A percentile compares a stretch with the other conserved stretches of the same genome.
These are phyloP conservation scores for Kwoniella dejecticola DNA, from an alignment of 768 basidiomycete species.

Conservation along the genomic window DNA sequence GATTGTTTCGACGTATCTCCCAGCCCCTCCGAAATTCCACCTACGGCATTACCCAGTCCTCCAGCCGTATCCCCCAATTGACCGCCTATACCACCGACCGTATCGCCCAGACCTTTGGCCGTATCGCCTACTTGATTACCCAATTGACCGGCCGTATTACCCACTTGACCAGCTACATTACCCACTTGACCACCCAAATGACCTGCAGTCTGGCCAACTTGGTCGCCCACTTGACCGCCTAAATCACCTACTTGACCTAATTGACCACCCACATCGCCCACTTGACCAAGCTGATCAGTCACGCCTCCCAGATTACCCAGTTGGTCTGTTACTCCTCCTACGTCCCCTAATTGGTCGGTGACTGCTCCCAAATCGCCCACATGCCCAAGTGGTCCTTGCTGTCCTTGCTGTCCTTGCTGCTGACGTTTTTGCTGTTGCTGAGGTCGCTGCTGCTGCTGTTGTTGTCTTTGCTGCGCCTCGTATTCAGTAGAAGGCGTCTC, in stretches of 20 bases:
- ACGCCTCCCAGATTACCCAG: constrained; percentile 4
- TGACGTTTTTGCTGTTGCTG: neutral
- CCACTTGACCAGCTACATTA: constrained; percentile 7
- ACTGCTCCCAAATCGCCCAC: neutral
- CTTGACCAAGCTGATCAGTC: neutral
- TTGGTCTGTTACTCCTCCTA: neutral
- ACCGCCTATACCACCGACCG: neutral
- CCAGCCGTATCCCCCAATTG: constrained; percentile 5
- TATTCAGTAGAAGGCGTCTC: neutral
- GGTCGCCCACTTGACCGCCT: constrained; percentile 7
- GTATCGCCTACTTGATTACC: neutral
- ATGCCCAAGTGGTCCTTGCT: constrained; percentile 3
- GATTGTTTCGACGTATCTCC: constrained; percentile 6
- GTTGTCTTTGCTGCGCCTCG: neutral
- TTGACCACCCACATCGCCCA: too few species aligned
- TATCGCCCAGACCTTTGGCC: neutral
- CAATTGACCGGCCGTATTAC: neutral
- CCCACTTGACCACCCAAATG: constrained; percentile 9
- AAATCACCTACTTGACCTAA: constrained; percentile 3
- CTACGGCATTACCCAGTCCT: constrained; percentile 1
- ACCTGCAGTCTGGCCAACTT: constrained; percentile 2
- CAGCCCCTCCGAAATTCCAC: neutral
- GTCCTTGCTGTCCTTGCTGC: neutral
- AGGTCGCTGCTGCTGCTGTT: neutral
- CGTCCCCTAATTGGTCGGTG: neutral